Evolutionary conservation across 441 rosid species (phyloP), one percentile per base, ranked within the genome.

Genomic region (Pelargonium citronellum): DNA sequence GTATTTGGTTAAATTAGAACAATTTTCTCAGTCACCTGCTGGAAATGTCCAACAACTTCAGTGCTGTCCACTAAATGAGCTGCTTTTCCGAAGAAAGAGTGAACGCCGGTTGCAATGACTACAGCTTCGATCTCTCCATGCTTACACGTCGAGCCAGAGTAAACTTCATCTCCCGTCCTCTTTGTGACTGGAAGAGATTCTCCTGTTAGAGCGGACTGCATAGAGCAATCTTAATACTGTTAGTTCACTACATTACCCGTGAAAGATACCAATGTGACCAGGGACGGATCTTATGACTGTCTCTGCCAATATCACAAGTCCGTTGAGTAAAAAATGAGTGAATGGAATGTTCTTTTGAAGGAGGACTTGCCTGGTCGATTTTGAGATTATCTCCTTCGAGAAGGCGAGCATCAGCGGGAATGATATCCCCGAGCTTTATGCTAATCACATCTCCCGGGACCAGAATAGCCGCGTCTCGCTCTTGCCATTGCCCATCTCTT

Each of bases 401-500:
- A 69, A 91, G 81, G 5, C 97, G 87, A 69, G 91, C 89, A 82
- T 94, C 99, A 8, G 97, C 95, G 55, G 99, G 96, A 78, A 94
- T 79, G 63, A 94, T 91, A 79, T 94, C 97, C 13, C 98, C 97
- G 15, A 94, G 98, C 79, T 91, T 94, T 68, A 94, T 89, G 79
- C 95, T 91, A 73, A 91, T 76, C 68, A 93, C 85, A 79, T 94
- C 98, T 78, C 97, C 99, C 0, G 96, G 99, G 19, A 94, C 99
- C 73, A 94, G 78, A 78, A 86, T 60, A 27, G 85, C 66, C 0
- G 99, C 99, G 63, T 91, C 97, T 80, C 72, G 76, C 79, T 94
- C 97, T 69, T 89, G 82, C 99, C 99, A 94, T 13, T 85, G 87
- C 67, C 93, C 94, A 73, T 94, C 99, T 77, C 99, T 82, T 13